Percentiles rank a stretch among this genome's conserved stretches.
These are phyloP conservation scores for Diddensiella transvaalensis DNA, from an alignment of 805 yeast species.

Conservation along the genomic window DNA sequence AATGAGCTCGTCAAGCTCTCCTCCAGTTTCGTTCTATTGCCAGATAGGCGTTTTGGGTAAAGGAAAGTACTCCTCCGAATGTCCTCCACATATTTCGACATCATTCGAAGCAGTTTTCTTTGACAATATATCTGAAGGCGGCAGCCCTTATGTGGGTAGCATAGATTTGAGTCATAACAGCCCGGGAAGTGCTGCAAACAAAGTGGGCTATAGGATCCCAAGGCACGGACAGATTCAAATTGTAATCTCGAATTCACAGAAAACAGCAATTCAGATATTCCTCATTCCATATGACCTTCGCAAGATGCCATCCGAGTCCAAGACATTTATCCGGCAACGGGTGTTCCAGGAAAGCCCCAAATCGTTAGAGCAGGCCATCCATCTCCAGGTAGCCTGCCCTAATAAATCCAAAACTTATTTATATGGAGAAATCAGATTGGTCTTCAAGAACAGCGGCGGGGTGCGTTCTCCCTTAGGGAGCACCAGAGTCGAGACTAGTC, in stretches of 20 bases:
- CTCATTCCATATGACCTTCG: constrained; percentile 34
- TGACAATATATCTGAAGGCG: constrained; percentile 23
- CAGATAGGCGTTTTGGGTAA: constrained; percentile 31
- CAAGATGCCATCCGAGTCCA: constrained; percentile 28
- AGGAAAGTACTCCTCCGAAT: constrained; percentile 22
- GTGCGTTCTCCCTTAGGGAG: not conserved
- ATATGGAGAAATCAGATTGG: constrained; percentile 29
- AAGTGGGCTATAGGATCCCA: constrained; percentile 32
- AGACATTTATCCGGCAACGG: constrained; percentile 34
- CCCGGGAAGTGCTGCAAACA: constrained; percentile 4
- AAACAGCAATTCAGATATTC: constrained; percentile 33
- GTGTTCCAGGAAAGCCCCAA: constrained; percentile 17
- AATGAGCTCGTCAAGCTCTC: constrained; percentile 28
- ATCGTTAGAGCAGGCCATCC: constrained; percentile 30
- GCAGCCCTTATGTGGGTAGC: constrained; percentile 30
- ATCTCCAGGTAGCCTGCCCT: constrained; percentile 30
- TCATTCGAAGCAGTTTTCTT: constrained; percentile 32
- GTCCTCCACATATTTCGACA: constrained; percentile 28
- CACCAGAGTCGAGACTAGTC: not conserved
- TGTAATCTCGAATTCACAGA: constrained; percentile 31
- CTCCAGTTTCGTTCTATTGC: constrained; percentile 25
- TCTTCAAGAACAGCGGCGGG: constrained; percentile 28
- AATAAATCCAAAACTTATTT: constrained; percentile 24
- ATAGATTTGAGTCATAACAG: constrained; percentile 19
- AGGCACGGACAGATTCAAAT: constrained; percentile 33